Evolutionary conservation across 768 basidiomycete species (phyloP), one percentile per base, ranked within the genome.

Genomic region (Auricularia auricula-judae): DNA sequence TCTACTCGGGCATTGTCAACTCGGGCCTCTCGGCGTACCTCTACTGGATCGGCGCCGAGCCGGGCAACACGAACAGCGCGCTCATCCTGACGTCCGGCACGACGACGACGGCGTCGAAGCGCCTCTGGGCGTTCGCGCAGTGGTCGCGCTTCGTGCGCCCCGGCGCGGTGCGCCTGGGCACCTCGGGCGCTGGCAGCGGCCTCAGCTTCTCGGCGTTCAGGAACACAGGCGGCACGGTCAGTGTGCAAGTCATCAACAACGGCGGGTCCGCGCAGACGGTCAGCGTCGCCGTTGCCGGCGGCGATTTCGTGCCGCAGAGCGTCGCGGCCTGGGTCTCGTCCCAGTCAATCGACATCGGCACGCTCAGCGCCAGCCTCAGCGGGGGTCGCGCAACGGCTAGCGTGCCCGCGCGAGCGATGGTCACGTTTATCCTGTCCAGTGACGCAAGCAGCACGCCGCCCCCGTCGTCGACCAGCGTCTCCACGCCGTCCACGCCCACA

Each of bases 111-210:
- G 53, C 63, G 10, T 64, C 63, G 11, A 61, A 58, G n/a, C 63
- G 65, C 11, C 62, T 64, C 4, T 66, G 65, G 65, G 65, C 65
- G 12, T 63, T 66, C 34, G 65, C 65, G n/a, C 23, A 36, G 43
- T 66, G 63, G 62, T 64, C 59, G 33, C 54, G 65, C 23, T 66
- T 43, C 63, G 62, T 66, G 36, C 54, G 63, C 11, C 65, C 65
- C 35, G 65, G 65, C n/a, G 65, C 65, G 21, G 54, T 58, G 14
- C 63, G 65, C 4, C 54, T 66, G 1, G n/a, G 29, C 11, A 64
- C 65, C 10, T 33, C 63, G 16, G 63, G 63, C 16, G 44, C 43
- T 42, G 58, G 39, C 3, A 42, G 33, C 21, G 53, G 35, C 21
- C 35, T 66, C n/a, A 33, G 34, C 4, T 58, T 66, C 53, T 54